These are phyloP conservation scores for Solanum commersonii DNA, from an alignment of 257 asterid species.

Conservation along the genomic window DNA sequence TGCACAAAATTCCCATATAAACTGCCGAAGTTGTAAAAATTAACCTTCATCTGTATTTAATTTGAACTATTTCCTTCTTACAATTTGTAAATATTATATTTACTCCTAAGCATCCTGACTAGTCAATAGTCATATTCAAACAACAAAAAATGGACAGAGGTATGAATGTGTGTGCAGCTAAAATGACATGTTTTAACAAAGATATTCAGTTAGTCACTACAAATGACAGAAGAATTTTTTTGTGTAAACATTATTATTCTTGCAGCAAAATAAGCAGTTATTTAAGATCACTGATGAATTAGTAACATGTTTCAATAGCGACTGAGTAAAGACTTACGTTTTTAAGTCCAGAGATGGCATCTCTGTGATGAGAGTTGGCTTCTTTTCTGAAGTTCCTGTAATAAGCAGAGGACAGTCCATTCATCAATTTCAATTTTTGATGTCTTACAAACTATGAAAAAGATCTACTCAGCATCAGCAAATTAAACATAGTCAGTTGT, in stretches of 20 bases:
- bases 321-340: constrained; percentile 30
- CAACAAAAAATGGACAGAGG: neutral
- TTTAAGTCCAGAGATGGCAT: constrained; percentile 49
- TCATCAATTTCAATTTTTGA: neutral
- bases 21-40: neutral
- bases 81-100: neutral
- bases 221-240: neutral
- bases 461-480: neutral
- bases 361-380: constrained; percentile 31
- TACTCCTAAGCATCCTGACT: neutral
- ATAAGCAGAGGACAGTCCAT: neutral
- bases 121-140: neutral
- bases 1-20: neutral
- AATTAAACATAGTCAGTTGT: neutral
- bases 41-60: neutral
- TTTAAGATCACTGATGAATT: neutral
- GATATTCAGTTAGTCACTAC: neutral
- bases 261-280: neutral
- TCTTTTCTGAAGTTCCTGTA: constrained; percentile 49
- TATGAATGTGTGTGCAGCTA: neutral
- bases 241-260: neutral
- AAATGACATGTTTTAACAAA: neutral
- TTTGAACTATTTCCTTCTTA: neutral
- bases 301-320: neutral
- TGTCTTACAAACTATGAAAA: neutral